Evolutionary conservation across 148 eudicot species (phyloP).

Genomic region (Fagopyrum esculentum): DNA sequence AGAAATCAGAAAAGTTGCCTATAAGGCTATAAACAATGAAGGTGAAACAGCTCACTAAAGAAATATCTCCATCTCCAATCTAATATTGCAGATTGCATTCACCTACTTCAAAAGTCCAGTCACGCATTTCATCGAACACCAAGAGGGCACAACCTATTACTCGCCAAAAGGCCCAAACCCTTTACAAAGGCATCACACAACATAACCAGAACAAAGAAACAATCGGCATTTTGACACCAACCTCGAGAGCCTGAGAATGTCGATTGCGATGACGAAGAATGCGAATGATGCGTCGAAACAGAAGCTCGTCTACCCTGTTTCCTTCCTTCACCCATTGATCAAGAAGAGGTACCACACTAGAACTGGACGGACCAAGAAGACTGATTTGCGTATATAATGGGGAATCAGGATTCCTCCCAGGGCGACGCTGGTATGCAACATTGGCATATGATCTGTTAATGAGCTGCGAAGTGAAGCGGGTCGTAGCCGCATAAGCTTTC

Average conservation of each 20-base stretch:
- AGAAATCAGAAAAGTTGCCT: background rate
- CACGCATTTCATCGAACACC: constrained; percentile 10
- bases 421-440: background rate
- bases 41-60: background rate
- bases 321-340: constrained; percentile 44
- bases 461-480: constrained; percentile 2
- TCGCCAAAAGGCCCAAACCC: background rate
- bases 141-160: background rate
- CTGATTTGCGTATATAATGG: constrained; percentile 32
- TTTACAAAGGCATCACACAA: background rate
- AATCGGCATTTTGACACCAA: constrained; percentile 11
- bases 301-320: constrained; percentile 14
- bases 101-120: background rate
- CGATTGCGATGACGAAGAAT: constrained; percentile 36
- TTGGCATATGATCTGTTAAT: constrained; percentile 11
- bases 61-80: background rate
- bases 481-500: background rate
- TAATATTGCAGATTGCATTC: background rate
- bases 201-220: background rate
- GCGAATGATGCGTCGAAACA: constrained; percentile 34
- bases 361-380: constrained; percentile 22
- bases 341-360: constrained; percentile 30
- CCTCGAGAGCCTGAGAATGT: constrained; percentile 45
- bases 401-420: background rate
- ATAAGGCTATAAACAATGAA: background rate